A percentile compares a stretch with the other conserved stretches of the same genome.
phyloP scores from a whole-genome alignment of 495 filamentous ascomycete species.

The Tuber calosporum region DNA sequence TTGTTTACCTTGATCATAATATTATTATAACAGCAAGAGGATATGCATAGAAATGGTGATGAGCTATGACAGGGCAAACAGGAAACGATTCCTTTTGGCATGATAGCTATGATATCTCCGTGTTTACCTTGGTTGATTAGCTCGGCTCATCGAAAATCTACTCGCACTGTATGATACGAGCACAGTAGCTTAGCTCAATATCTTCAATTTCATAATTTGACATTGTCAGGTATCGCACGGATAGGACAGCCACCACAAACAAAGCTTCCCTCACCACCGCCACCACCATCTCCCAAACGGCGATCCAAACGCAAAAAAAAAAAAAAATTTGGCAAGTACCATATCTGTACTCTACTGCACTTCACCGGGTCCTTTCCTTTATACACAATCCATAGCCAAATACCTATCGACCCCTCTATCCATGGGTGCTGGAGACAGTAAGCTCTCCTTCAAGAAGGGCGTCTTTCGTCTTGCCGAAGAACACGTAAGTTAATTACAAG shows the following conservation, averaged over 20 bases:
- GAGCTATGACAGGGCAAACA: not conserved
- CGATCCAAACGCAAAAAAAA: not conserved
- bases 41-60: not conserved
- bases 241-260: not conserved
- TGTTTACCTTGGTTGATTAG: not conserved
- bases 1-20: not conserved
- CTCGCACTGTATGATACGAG: no score
- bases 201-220: not conserved
- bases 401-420: constrained; percentile 8
- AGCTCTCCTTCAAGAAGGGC: constrained; percentile 97
- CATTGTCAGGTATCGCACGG: not conserved
- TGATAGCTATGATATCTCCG: not conserved
- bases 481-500: constrained; percentile 43
- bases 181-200: not conserved
- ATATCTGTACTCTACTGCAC: not conserved
- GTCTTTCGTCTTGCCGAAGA: constrained; percentile 95
- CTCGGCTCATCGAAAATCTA: not conserved
- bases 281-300: constrained; percentile 4
- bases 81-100: not conserved
- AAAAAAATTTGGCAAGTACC: not conserved
- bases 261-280: constrained; percentile 4
- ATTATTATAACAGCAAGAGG: not conserved
- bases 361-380: not conserved
- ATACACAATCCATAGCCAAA: not conserved
- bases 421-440: constrained; percentile 99